Percentiles rank a stretch among this genome's conserved stretches.
Conservation (phyloP, 176 grass and related monocot species). For the Hyparrhenia diplandra region DNA sequence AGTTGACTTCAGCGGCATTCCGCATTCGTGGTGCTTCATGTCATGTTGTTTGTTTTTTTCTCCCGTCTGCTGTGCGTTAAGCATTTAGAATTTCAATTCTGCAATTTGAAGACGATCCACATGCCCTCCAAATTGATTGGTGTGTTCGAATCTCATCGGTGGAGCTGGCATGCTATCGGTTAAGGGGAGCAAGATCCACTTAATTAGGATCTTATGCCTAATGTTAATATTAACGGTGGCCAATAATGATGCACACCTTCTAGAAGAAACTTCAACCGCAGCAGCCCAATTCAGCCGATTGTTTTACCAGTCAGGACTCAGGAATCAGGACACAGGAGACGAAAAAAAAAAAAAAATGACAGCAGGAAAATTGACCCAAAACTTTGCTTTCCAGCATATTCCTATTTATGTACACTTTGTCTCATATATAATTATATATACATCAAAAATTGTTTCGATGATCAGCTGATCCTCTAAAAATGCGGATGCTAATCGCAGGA, state of each 20-base stretch:
- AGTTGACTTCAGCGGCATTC: neutral
- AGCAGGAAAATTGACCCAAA: conserved; percentile 29
- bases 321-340: too few species aligned
- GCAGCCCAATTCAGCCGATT: neutral
- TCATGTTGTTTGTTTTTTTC: neutral
- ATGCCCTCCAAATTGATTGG: neutral
- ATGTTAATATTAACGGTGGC: neutral
- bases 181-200: conserved; percentile 30
- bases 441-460: neutral
- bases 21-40: neutral
- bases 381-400: conserved; percentile 2
- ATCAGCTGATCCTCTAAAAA: neutral
- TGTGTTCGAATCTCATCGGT: neutral
- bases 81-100: too few species aligned
- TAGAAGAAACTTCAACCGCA: neutral
- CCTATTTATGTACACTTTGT: conserved; percentile 1
- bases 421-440: conserved; percentile 21
- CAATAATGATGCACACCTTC: neutral
- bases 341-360: neutral
- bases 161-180: neutral
- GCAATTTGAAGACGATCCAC: too few species aligned
- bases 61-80: neutral
- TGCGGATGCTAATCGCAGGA: neutral
- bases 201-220: neutral
- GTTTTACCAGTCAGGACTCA: neutral